Evolutionary conservation across 106 monocot species (phyloP), one percentile per base, ranked within the genome.

Genomic region (Platanthera guangdongensis): DNA sequence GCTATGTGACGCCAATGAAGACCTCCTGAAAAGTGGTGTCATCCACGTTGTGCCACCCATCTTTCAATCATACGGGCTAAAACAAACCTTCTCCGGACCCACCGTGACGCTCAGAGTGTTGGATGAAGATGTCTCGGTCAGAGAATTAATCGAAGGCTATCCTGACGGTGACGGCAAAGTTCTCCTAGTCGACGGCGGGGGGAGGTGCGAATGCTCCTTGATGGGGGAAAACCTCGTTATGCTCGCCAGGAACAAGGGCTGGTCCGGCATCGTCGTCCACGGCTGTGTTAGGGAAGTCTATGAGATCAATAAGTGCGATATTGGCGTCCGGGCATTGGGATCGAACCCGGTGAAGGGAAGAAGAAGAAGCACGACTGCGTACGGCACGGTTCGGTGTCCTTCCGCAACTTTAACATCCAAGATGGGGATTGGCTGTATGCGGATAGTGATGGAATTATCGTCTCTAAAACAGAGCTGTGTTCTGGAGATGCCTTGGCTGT

Each of bases 381-480:
- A 16, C 79, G 79, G 79, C 83, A 79, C 30, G 79, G 79, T 11
- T 75, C 83, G 3, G 57, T 83, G 9, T 57, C 49, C 51, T 49
- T 83, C 15, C 75, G 75, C 6, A 79, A 79, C 16, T 75, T 79
- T 2, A 79, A 74, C 18, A 79, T 83, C 70, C 79, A 75, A 49
- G 83, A 83, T 60, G 83, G 83, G 8, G 83, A 83, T 54, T 83
- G 83, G 83, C 74, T 84, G 28, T 84, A 80, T 15, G 84, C 80
- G 5, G 84, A 80, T 52, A 76, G 72, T 28, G 80, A 80, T 63
- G 80, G 84, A 5, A 80, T 84, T 52, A 57, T 80, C 6, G 47
- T 84, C 0, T 84, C 84, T 0, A 75, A 10, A 51, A 55, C 72
- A 13, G 83, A 83, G 45, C 51, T 76, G 53, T 13, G 55, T 22